Evolutionary conservation across 192 early-diverging fungal species (phyloP), one percentile per base, ranked within the genome.

Genomic region (Allomyces macrogynus): DNA sequence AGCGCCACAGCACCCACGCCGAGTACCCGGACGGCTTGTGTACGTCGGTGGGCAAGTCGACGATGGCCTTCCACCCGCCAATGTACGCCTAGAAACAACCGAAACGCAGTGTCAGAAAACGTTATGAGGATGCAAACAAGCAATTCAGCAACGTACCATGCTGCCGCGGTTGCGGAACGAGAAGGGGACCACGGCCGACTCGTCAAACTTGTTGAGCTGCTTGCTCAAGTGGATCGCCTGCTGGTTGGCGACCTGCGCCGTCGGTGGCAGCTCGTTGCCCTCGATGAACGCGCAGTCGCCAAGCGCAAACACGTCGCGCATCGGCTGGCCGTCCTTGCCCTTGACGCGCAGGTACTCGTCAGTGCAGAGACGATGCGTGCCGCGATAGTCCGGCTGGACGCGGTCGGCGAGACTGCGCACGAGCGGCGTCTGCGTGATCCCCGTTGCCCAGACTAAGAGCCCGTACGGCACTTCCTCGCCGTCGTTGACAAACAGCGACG

Each of bases 201-300:
- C 22, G 43, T 22, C 65, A 12, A 40, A 16, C 61, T 40, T 24
- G 12, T 32, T n/a, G 67, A 77, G 74, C 69, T 64, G 27, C 25
- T 86, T 87, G 18, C 77, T 63, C 11, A 90, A 69, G 69, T 79
- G 87, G 10, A 74, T 75, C 0, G 81, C 87, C 62, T 90, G 86
- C 68, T 90, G 88, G 63, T 78, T 81, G 1, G 88, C 88, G 0
- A 88, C 86, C 82, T 96, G 93, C 8, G 93, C 93, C 10, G 87
- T 89, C 8, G 84, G 80, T 23, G 89, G 89, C 11, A 91, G 76
- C 61, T 81, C 79, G 24, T 86, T 75, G 62, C 84, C 85, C 70
- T 88, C 76, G 65, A 91, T 85, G 0, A 85, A 82, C 4, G 89
- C 89, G 72, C 93, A 96, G 72, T 96, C 93, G 62, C 93, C 93